Evolutionary conservation across 1,284 basidiomycete species (phyloP), one percentile per base, ranked within the genome.

Genomic region (Ceratobasidium sp.): DNA sequence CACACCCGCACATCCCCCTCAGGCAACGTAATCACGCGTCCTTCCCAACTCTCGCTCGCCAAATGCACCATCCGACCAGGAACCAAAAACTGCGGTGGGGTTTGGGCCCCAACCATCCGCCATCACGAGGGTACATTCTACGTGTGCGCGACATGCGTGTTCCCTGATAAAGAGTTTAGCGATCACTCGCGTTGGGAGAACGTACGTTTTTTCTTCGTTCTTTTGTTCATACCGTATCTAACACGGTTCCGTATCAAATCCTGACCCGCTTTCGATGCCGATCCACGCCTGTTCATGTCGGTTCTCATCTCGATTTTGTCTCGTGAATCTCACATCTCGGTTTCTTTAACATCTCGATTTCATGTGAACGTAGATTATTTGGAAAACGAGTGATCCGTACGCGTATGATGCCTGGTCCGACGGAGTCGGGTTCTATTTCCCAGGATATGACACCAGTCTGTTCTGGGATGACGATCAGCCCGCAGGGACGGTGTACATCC

Each of bases 31-130:
- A 67, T 64, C 45, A 73, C 72, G 28, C 61, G 72, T 3, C 53
- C 72, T 18, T 30, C 52, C 26, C 72, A 73, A 32, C 41, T 73
- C 14, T 57, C 53, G 8, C 43, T 67, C 41, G 34, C 50, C 16
- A 34, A 65, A 21, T 73, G 72, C 62, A 60, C 55, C 30, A 58
- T 67, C 45, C 50, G 62, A 12, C 61, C 50, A 14, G 72, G 72
- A 14, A 67, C 61, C 9, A 58, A 64, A 26, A 59, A 61, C 61
- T 52, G 72, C 21, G 73, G 73, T n/a, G 73, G 73, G 2, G 36
- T 73, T n/a, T 73, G 67, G 57, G 73, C 73, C 32, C 53, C 73
- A 10, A 73, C 73, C 26, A 73, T 73, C 65, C 73, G 73, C 12
- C 50, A 71, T 41, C 65, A 71, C 58, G 53, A 64, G 2, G 73